Percentiles rank a stretch among this genome's conserved stretches.
phyloP scores from a whole-genome alignment of 306 rosid species.

The Styphnolobium japonicum region DNA sequence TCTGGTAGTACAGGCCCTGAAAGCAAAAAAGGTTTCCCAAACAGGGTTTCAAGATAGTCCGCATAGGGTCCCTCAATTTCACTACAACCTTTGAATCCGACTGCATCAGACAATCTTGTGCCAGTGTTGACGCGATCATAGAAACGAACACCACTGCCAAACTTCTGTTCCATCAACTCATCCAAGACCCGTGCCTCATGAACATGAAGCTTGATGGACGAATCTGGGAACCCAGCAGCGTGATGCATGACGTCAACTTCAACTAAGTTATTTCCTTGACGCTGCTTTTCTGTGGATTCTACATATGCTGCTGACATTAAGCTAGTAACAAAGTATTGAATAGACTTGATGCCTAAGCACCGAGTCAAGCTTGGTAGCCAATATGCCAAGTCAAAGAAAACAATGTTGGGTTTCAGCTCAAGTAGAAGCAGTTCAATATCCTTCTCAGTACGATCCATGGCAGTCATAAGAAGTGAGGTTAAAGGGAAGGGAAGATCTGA shows the following conservation, averaged over 20 bases:
- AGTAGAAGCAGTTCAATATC: neutral
- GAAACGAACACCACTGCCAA: neutral
- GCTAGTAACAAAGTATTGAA: too few relatives aligned
- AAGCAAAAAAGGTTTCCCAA: neutral
- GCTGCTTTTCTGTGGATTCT: too few relatives aligned
- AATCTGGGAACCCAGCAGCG: neutral
- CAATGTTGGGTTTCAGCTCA: neutral
- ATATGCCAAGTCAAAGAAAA: neutral
- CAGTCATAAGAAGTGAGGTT: neutral
- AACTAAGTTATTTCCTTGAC: too few relatives aligned
- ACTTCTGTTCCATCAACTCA: neutral
- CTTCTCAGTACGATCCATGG: neutral
- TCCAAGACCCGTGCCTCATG: neutral
- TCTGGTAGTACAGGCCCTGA: neutral
- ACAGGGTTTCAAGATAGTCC: neutral
- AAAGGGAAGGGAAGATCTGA: neutral
- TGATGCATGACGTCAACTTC: too few relatives aligned
- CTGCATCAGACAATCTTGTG: neutral
- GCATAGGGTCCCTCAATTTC: neutral
- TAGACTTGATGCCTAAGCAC: too few relatives aligned
- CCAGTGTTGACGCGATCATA: neutral
- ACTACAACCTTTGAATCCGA: neutral
- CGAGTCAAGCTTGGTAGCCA: neutral
- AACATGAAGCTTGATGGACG: neutral
- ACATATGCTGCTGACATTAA: too few relatives aligned